Evolutionary conservation across 805 yeast species (phyloP), one percentile per base, ranked within the genome.

Genomic region (Kodamaea sagamina): DNA sequence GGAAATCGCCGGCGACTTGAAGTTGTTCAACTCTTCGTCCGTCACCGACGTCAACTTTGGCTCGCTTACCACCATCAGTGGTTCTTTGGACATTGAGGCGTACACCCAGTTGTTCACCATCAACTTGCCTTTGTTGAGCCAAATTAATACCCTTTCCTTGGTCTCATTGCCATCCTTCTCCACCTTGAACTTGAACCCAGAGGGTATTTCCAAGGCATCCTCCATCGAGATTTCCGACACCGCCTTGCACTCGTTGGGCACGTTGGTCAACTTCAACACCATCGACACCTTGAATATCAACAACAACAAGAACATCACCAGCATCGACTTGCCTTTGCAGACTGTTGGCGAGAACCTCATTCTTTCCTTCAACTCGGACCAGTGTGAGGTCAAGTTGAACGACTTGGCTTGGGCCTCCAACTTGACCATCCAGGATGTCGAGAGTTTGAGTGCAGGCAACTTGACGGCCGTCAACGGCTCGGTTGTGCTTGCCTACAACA

Each of bases 161-260:
- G 53, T 68, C 32, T 66, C 72, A 6, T 65, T 71, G 57, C 75
- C 75, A 32, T 65, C 74, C 16, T 63, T 71, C 38, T 65, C 74
- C 17, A 43, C 53, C 41, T 55, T 70, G 34, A 67, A 65, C 54
- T 52, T 69, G 47, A 65, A 66, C 52, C 19, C 28, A 13, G 53
- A 54, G 15, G 72, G 72, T 44, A 51, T 70, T 48, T 54, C 65
- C 29, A 59, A 55, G 38, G 71, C 67, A 32, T 47, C 55, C 42
- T 50, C 54, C 44, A 58, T 71, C 44, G 62, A 63, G 29, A 51
- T 71, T 44, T 64, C 71, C 39, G 75, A 71, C 54, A 71, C 75
- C 32, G 74, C 75, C 16, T 59, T 71, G 44, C 53, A 61, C 47
- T 51, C 65, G 36, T 57, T 70, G 47, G 59, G 59, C 50, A 65